A percentile compares a stretch with the other conserved stretches of the same genome.
These are phyloP conservation scores for Geotrichum reessii DNA, from an alignment of 1,139 yeast genomes.

Conservation along the genomic window DNA sequence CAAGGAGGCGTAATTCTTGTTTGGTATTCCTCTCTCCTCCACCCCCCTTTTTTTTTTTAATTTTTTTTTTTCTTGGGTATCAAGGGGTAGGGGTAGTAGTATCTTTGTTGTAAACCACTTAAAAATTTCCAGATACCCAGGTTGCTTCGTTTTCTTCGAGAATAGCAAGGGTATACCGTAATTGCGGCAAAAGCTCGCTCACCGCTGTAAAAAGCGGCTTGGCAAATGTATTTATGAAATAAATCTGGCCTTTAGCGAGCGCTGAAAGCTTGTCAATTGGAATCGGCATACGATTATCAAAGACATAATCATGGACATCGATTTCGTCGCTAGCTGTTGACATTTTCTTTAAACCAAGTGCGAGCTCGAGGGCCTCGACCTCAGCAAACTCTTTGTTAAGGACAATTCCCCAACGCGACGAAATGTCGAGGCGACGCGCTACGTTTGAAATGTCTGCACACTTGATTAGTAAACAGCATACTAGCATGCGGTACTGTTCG, in stretches of 20 bases:
- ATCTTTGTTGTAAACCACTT: not conserved
- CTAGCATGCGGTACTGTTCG: slow-evolving; percentile 32
- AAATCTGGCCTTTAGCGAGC: slow-evolving; percentile 69
- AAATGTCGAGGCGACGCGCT: slow-evolving; percentile 67
- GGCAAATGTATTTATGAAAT: slow-evolving; percentile 80
- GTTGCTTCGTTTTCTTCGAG: slow-evolving; percentile 43
- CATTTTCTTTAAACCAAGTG: slow-evolving; percentile 26
- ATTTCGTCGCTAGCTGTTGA: slow-evolving; percentile 10
- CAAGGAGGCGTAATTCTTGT: not conserved
- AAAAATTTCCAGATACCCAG: slow-evolving; percentile 34
- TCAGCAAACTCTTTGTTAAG: slow-evolving; percentile 73
- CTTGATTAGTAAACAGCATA: slow-evolving; percentile 68
- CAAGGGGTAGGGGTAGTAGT: no score
- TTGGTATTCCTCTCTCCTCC: not conserved
- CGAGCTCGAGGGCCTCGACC: slow-evolving; percentile 49
- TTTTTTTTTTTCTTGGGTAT: no score
- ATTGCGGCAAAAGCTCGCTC: slow-evolving; percentile 38
- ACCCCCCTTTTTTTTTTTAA: not conserved
- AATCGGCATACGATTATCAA: not conserved
- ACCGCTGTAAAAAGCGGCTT: slow-evolving; percentile 65
- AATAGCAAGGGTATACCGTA: slow-evolving; percentile 38
- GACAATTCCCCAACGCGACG: slow-evolving; percentile 81
- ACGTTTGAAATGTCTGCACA: slow-evolving; percentile 95
- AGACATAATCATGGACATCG: not conserved
- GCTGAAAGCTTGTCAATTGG: slow-evolving; percentile 15